Base-by-base conservation (phyloP, 177 flowering plant genomes). In the Vitis hybrid region DNA sequence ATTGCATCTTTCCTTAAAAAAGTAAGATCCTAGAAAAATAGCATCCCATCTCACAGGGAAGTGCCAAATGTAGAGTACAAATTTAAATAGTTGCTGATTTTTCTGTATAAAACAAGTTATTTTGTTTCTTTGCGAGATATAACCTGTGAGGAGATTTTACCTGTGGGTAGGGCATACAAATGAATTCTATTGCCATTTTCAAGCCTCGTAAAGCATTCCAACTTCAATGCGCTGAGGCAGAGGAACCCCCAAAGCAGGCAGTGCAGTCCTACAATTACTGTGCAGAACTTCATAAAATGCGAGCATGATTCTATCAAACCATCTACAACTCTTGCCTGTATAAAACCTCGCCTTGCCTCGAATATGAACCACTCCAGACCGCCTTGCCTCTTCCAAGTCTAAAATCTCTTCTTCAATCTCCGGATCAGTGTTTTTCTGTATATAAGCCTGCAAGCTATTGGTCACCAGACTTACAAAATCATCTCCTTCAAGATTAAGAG, bases 171-270 rank as follows among this genome's bases (percentile, higher is more conserved):
- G 9, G 47, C 47, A 38, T 38, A 38, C 47, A 8, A 38, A 38
- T 38, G 47, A 7, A 38, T 38, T 38, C 47, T 38, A 38, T 8
- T 38, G 8, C 8, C 47, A 38, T 38, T 20, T 71, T 87, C 80
- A 91, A 55, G 87, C 92, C 78, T 92, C 94, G 57, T 90, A 92
- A 49, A 88, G 84, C 97, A 92, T 92, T 33, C 94, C 97, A 59
- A 92, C 90, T 73, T 92, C 94, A 66, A 90, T 83, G 1, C 89
- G 73, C 60, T 90, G 88, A 1, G 73, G 69, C n/a, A 79, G 73
- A 1, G 93, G 93, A 56, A 90, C 80, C 3, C 84, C 89, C 44
- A 86, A 79, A 61, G 92, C 80, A 59, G 97, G 94, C 49, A 90
- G 70, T 0, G 88, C 89, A 38, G 97, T 82, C 77, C 97, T 82